Evolutionary conservation across 306 rosid genomes (phyloP), one percentile per base, ranked within the genome.

Genomic region (Luffa acutangula): DNA sequence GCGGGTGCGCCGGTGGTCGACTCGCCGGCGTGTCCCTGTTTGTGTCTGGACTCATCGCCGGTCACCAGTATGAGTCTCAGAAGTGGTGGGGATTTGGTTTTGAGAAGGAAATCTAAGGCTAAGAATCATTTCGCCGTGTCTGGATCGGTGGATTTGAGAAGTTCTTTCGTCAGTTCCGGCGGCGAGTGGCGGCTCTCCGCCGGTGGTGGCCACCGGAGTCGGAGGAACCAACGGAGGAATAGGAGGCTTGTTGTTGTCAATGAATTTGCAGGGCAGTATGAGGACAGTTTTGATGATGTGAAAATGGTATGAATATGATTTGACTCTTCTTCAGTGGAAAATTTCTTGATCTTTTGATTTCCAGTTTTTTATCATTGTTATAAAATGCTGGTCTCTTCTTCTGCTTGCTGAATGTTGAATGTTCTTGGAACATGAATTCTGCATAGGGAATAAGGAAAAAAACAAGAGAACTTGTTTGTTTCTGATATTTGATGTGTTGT

Each of bases 191-290:
- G 89, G 85, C 85, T 89, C 76, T 81, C 84, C 6, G 71, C 87
- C 3, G 67, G 76, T 52, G 18, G 79, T 63, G 81, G 85, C 21
- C 51, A 63, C 77, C 87, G 83, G 81, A 88, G 84, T 75, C 81
- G 59, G 78, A 89, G 86, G 91, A 92, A 84, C 84, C 93, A 37
- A 54, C 60, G 86, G 7, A 87, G 83, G 93, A 87, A 84, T 63
- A 75, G 91, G 80, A 84, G 82, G 77, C 33, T 81, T 7, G n/a
- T 75, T 57, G 67, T 95, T 83, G 91, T 89, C 64, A 87, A 73
- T 53, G 97, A 95, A 59, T 83, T 95, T 36, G 98, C 86, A 20
- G 98, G 98, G 45, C 98, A 95, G 45, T 95, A 95, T 67, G 98
- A 95, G 25, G 97, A 95, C 7, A 83, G 76, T 75, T 95, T 95